These are phyloP conservation scores for Colletotrichum echinochloae DNA, from an alignment of 2,329 filamentous ascomycete genomes.

Conservation along the genomic window DNA sequence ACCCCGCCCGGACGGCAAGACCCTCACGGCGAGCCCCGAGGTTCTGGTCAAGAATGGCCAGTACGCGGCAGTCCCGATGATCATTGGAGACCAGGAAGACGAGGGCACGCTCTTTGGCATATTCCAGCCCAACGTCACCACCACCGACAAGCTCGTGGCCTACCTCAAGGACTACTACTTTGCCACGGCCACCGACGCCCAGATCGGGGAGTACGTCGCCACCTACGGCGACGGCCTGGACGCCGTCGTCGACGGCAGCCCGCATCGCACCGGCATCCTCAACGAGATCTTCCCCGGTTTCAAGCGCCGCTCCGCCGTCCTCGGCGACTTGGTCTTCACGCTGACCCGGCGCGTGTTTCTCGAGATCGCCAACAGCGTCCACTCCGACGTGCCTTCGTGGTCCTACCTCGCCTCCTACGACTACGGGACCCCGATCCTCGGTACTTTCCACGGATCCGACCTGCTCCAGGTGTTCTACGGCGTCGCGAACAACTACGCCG, in stretches of 20 bases:
- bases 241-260: constrained; percentile 67
- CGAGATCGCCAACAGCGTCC: constrained; percentile 50
- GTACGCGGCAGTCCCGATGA: constrained; percentile 70
- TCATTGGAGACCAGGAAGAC: constrained; percentile 74
- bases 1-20: constrained; percentile 69
- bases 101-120: constrained; percentile 74
- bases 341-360: constrained; percentile 59
- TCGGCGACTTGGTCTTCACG: constrained; percentile 72
- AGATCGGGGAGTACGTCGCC: constrained; percentile 62
- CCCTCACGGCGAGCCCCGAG: constrained; percentile 66
- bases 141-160: constrained; percentile 57
- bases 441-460: constrained; percentile 82
- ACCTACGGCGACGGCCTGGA: constrained; percentile 64
- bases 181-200: constrained; percentile 40
- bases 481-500: constrained; percentile 50
- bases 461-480: constrained; percentile 72
- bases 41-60: constrained; percentile 57
- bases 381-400: constrained; percentile 73
- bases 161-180: constrained; percentile 47
- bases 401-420: constrained; percentile 81
- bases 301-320: constrained; percentile 72
- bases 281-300: constrained; percentile 75
- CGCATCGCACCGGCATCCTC: constrained; percentile 67
- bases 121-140: constrained; percentile 69
- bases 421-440: constrained; percentile 77